Evolutionary conservation across 768 basidiomycete species (phyloP), one percentile per base, ranked within the genome.

Genomic region (Phylloporus sp.): DNA sequence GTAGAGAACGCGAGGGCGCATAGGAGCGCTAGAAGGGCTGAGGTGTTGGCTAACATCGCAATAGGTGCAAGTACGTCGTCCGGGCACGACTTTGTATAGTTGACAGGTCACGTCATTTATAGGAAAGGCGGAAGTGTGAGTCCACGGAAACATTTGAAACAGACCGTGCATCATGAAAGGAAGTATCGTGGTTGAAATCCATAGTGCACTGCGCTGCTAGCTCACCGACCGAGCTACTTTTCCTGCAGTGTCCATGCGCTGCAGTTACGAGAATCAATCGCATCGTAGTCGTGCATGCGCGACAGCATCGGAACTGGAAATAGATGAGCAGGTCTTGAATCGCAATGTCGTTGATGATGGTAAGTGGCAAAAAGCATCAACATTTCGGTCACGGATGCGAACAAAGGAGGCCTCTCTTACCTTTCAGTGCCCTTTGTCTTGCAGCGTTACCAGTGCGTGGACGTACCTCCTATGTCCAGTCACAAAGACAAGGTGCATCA

Each of bases 1-100:
- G 37, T 22, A 0, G 47, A 11, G 2, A 48, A 42, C 59, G 48
- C 40, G 21, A 62, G 38, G 2, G 46, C 55, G 18, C 42, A 49
- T 4, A 50, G 37, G n/a, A 38, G 38, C 13, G 54, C 36, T 15
- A 52, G 26, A 15, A 63, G 48, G 4, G 32, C n/a, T 44, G 54
- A 62, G 20, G 47, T 5, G 46, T 31, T 44, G 23, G 28, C 1
- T 21, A 58, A 47, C 59, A 61, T 61, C 22, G 27, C 17, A 38
- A 32, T 9, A 5, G 3, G 14, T 7, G n/a, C 13, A 13, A 9
- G 14, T 20, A 10, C 18, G 9, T 24, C 4, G 15, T 29, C 4
- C 3, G 9, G 8, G 15, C 9, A 7, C 34, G 20, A 14, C 1
- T 0, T 6, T n/a, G 3, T 7, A 36, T 3, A 9, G 17, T 10